Percentiles rank a stretch among this genome's conserved stretches.
These are phyloP conservation scores for Mimosa pudica DNA, from an alignment of 306 rosid genomes.

Conservation along the genomic window DNA sequence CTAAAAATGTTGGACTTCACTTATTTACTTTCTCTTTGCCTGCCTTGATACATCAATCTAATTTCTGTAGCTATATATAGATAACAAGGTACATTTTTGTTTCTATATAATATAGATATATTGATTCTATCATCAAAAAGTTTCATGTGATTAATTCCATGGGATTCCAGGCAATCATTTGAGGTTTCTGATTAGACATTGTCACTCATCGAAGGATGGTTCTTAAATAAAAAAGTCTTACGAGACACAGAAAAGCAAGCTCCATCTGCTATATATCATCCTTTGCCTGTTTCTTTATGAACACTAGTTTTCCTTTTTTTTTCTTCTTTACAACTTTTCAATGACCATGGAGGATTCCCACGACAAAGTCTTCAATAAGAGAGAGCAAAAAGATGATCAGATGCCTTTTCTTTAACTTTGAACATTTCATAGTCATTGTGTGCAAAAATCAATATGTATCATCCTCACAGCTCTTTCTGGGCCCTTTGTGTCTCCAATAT, in stretches of 20 bases:
- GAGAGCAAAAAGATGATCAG: constrained; percentile 7
- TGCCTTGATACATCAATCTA: not conserved
- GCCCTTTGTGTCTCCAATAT: constrained; percentile 13
- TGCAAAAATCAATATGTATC: constrained; percentile 13
- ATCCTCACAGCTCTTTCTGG: constrained; percentile 11
- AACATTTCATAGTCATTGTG: not conserved
- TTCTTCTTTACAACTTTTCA: constrained; percentile 13
- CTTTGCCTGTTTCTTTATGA: constrained; percentile 7
- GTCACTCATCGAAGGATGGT: constrained; percentile 20
- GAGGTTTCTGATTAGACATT: not conserved
- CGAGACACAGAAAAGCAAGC: constrained; percentile 9
- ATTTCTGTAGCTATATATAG: not conserved
- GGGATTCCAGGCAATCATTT: constrained; percentile 31
- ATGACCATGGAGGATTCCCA: constrained; percentile 31
- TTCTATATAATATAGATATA: not conserved
- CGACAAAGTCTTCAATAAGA: constrained; percentile 26
- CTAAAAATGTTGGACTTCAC: not conserved
- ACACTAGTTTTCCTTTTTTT: not conserved
- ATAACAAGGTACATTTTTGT: not conserved
- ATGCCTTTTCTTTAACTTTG: constrained; percentile 18
- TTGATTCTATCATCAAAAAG: constrained; percentile 2
- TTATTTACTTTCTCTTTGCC: not conserved
- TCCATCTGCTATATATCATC: constrained; percentile 19
- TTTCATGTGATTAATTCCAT: constrained; percentile 8
- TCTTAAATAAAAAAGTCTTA: not conserved